Conservation (phyloP, 2,329 filamentous ascomycete species). For the Huntiella moniliformis region DNA sequence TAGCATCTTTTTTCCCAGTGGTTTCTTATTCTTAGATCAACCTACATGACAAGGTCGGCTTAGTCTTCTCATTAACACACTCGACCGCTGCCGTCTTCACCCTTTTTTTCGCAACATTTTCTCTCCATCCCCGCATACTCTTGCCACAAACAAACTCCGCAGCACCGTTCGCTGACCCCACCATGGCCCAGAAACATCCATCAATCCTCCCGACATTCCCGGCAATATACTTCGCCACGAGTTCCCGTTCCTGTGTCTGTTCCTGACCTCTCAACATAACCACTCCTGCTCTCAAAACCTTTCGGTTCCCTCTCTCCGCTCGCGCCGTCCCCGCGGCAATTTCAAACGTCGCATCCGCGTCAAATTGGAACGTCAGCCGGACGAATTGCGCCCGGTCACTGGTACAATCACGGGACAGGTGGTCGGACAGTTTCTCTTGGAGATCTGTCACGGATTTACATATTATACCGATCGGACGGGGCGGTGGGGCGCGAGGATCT, state of each 20-base stretch:
- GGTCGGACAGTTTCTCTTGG: conserved; percentile 23
- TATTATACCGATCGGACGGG: too few relatives aligned
- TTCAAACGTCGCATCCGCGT: conserved; percentile 25
- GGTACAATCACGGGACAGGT: conserved; percentile 25
- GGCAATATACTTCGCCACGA: conserved; percentile 31
- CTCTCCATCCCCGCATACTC: conserved; percentile 32
- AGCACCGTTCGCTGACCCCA: conserved; percentile 30
- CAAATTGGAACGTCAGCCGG: conserved; percentile 27
- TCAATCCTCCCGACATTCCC: conserved; percentile 26
- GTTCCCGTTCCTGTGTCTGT: conserved; percentile 28
- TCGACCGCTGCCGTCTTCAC: conserved; percentile 26
- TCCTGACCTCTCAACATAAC: conserved; percentile 30
- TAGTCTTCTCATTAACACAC: conserved; percentile 29
- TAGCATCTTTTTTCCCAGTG: conserved; percentile 4
- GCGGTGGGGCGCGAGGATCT: too few relatives aligned
- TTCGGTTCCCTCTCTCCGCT: conserved; percentile 12
- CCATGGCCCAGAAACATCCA: conserved; percentile 28
- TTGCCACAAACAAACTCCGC: conserved; percentile 35
- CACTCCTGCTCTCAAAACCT: conserved; percentile 26
- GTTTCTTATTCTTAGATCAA: conserved; percentile 6
- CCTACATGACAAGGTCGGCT: conserved; percentile 27
- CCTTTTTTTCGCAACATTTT: conserved; percentile 25
- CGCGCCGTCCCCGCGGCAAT: conserved; percentile 16
- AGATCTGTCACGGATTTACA: conserved; percentile 27
- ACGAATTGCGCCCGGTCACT: conserved; percentile 32